Evolutionary conservation across 768 basidiomycete species (phyloP), one percentile per base, ranked within the genome.

Genomic region (Termitomyces sp.): DNA sequence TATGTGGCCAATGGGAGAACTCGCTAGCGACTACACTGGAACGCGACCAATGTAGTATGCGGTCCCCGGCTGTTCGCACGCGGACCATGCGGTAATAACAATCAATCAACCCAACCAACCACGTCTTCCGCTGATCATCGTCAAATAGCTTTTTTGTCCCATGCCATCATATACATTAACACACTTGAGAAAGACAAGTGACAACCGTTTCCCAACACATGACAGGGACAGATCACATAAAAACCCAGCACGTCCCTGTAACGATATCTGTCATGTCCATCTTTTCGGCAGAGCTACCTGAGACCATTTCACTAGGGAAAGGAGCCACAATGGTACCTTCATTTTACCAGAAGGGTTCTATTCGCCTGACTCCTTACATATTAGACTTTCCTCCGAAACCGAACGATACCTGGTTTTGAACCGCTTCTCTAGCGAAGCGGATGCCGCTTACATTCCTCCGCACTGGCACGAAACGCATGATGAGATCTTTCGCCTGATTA

Each of bases 401-500:
- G 66, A 69, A n/a, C 58, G 69, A 12, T 74, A 71, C 61, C 50
- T 74, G 32, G 56, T 66, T 25, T 69, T 69, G 43, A 65, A 66
- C 3, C 66, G 65, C 15, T 56, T 71, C 32, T 63, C 67, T 20
- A 69, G 66, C 32, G 65, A 63, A 29, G 52, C 66, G 3, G 70
- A 73, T 43, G 65, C 65, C 4, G 70, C 71, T 29, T 60, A 64
- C 11, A 75, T 74, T 0, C 71, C 73, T 1, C 69, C 66, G 0
- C 75, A 76, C 47, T 75, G 75, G 74, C 75, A 77, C 43, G 72
- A 74, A 36, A 67, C 57, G 4, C 71, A 76, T 57, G 72, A 74
- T 48, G 75, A 77, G 60, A 63, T 70, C 3, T 69, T 75, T 60
- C 67, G 63, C 14, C 66, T 77, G 14, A 38, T 71, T 5, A 64